These are phyloP conservation scores for Ogataea allantospora DNA, from an alignment of 805 yeast species.

Conservation along the genomic window DNA sequence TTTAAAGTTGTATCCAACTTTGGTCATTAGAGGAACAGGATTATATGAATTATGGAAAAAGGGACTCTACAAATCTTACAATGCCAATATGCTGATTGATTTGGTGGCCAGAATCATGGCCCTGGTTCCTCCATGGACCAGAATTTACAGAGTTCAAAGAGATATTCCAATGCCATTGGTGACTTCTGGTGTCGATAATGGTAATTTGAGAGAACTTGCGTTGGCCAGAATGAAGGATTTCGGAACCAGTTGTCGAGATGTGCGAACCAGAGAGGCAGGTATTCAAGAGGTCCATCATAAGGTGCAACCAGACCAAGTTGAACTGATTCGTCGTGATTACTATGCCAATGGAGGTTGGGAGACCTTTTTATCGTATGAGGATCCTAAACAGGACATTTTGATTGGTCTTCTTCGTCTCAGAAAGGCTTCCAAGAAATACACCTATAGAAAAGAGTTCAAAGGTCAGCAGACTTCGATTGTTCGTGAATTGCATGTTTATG, in stretches of 20 bases:
- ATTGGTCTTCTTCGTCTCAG: slow-evolving; percentile 88
- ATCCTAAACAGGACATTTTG: slow-evolving; percentile 92
- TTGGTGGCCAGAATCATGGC: slow-evolving; percentile 95
- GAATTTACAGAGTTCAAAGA: slow-evolving; percentile 96
- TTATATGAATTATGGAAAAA: slow-evolving; percentile 96
- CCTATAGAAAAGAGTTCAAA: slow-evolving; percentile 85
- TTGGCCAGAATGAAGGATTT: slow-evolving; percentile 97
- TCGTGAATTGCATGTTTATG: slow-evolving; percentile 96
- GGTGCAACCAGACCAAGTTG: slow-evolving; percentile 96
- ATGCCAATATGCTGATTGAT: slow-evolving; percentile 91
- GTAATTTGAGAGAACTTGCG: slow-evolving; percentile 92
- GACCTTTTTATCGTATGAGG: slow-evolving; percentile 93
- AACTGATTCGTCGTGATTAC: slow-evolving; percentile 90
- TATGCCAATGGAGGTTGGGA: slow-evolving; percentile 99
- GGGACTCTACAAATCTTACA: slow-evolving; percentile 90
- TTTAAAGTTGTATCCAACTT: slow-evolving; percentile 88
- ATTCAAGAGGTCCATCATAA: slow-evolving; percentile 98
- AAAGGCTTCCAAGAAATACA: slow-evolving; percentile 83
- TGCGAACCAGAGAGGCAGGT: slow-evolving; percentile 97
- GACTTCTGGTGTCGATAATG: slow-evolving; percentile 96
- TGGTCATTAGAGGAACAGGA: slow-evolving; percentile 97
- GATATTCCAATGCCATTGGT: slow-evolving; percentile 99
- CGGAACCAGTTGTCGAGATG: slow-evolving; percentile 94
- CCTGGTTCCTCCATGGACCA: slow-evolving; percentile 98
- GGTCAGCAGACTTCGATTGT: slow-evolving; percentile 87